These are phyloP conservation scores for Arabidopsis hybrid DNA, from an alignment of 441 rosid species.

Conservation along the genomic window DNA sequence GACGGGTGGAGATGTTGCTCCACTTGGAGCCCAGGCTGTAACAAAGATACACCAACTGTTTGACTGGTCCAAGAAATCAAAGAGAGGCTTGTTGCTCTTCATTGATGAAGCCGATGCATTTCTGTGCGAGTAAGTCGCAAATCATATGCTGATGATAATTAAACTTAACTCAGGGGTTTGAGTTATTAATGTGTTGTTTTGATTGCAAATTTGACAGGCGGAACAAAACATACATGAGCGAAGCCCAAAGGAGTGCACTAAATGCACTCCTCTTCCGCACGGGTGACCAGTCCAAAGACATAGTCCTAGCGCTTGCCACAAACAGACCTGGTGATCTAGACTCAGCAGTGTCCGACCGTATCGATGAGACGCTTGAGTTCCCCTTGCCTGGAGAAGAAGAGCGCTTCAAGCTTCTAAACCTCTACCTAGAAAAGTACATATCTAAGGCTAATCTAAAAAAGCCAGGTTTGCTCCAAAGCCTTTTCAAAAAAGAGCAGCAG, in stretches of 20 bases:
- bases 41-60: constrained; percentile 96
- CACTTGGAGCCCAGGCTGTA: constrained; percentile 96
- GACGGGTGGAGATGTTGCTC: constrained; percentile 99
- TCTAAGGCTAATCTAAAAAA: constrained; percentile 73
- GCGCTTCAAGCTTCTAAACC: constrained; percentile 82
- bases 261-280: constrained; percentile 94
- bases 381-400: constrained; percentile 89
- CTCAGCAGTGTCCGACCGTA: constrained; percentile 89
- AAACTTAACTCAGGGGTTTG: constrained; percentile 26
- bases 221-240: constrained; percentile 96
- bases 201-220: constrained; percentile 71
- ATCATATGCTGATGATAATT: constrained; percentile 1
- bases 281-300: constrained; percentile 94
- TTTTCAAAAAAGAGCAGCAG: constrained; percentile 67
- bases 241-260: constrained; percentile 95
- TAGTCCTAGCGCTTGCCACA: constrained; percentile 91
- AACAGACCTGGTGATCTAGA: constrained; percentile 97
- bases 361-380: constrained; percentile 89
- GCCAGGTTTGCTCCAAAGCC: constrained; percentile 58
- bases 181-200: constrained; percentile 27
- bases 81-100: constrained; percentile 81
- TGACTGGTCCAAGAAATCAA: constrained; percentile 95
- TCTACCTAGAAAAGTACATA: constrained; percentile 86
- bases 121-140: constrained; percentile 88
- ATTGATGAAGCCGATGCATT: constrained; percentile 98